Evolutionary conservation across 1,139 yeast species (phyloP).

Genomic region (Scheffersomyces quercinus): DNA sequence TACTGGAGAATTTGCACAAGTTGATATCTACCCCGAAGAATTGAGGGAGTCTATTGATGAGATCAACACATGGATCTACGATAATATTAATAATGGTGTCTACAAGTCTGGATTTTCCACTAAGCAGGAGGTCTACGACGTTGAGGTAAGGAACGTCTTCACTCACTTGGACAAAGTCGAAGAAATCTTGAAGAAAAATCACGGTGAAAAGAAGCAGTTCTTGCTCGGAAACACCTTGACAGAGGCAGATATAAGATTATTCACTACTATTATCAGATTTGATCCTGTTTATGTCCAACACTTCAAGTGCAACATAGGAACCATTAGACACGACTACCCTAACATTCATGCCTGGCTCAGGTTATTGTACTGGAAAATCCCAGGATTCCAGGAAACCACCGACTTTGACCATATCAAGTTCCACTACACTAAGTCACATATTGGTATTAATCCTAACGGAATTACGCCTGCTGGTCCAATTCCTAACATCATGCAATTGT

Average conservation of each 20-base stretch:
- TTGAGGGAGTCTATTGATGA: conserved; percentile 65
- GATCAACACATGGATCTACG: conserved; percentile 81
- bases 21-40: conserved; percentile 66
- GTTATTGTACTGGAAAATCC: conserved; percentile 81
- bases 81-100: conserved; percentile 88
- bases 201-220: conserved; percentile 41
- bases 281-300: conserved; percentile 93
- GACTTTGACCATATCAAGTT: conserved; percentile 85
- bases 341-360: conserved; percentile 76
- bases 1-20: conserved; percentile 42
- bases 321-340: conserved; percentile 82
- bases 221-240: conserved; percentile 70
- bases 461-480: conserved; percentile 90
- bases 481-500: conserved; percentile 59
- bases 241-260: conserved; percentile 88
- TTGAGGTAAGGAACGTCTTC: conserved; percentile 67
- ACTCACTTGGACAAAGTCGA: conserved; percentile 76
- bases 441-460: conserved; percentile 74
- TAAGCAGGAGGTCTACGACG: conserved; percentile 77
- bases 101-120: conserved; percentile 93
- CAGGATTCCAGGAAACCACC: conserved; percentile 77
- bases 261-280: conserved; percentile 77
- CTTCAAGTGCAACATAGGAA: conserved; percentile 86
- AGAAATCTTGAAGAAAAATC: conserved; percentile 50
- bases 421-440: conserved; percentile 86